Evolutionary conservation across 768 basidiomycete species (phyloP).

Genomic region (Leccinum boreale): DNA sequence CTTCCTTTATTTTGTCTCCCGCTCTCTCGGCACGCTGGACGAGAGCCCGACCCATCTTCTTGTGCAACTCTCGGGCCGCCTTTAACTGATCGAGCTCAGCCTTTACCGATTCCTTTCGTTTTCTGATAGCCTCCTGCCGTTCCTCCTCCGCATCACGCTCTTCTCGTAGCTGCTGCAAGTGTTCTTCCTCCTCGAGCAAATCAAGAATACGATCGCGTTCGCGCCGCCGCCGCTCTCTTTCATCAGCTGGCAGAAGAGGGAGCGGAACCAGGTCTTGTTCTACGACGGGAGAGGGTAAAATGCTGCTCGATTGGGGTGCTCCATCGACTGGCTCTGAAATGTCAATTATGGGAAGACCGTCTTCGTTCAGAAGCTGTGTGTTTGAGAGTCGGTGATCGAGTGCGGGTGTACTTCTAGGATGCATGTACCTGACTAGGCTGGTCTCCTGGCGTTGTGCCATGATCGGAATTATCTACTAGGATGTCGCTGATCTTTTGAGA

Average conservation of each 20-base stretch:
- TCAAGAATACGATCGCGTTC: constrained; percentile 66
- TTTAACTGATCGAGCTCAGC: constrained; percentile 39
- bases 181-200: constrained; percentile 69
- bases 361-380: constrained; percentile 65
- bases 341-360: constrained; percentile 77
- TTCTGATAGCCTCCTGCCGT: constrained; percentile 46
- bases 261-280: constrained; percentile 49
- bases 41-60: constrained; percentile 75
- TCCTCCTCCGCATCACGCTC: constrained; percentile 39
- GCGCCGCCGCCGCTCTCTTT: constrained; percentile 48
- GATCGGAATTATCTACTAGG: constrained; percentile 41
- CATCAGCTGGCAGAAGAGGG: constrained; percentile 41
- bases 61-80: constrained; percentile 53
- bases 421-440: constrained; percentile 62
- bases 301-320: constrained; percentile 17
- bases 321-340: constrained; percentile 56
- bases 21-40: constrained; percentile 40
- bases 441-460: constrained; percentile 37
- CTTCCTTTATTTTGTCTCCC: constrained; percentile 31
- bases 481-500: constrained; percentile 61
- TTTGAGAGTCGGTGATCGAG: constrained; percentile 19
- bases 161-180: constrained; percentile 39
- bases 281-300: constrained; percentile 20
- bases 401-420: constrained; percentile 9
- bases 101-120: constrained; percentile 47